Evolutionary conservation across 2,329 filamentous ascomycete species (phyloP), one percentile per base, ranked within the genome.

Genomic region (Plenodomus tracheiphilus): DNA sequence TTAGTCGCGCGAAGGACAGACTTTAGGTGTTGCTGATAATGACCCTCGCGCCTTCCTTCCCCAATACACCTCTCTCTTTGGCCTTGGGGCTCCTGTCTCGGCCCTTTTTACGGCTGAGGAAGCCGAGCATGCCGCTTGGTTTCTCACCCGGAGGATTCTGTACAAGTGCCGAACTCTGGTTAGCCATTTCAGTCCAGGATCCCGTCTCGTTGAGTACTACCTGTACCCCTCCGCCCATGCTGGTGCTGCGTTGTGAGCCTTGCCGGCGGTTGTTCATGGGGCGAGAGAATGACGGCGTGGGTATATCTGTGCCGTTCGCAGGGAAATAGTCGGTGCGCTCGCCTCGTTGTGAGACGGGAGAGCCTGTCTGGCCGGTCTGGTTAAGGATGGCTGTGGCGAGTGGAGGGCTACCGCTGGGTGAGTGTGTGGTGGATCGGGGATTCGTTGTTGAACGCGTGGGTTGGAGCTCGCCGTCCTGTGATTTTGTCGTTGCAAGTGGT

Each of bases 21-120:
- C 4, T 32, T 72, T 60, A 74, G 15, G 71, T 72, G 47, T 73
- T 74, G 58, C 72, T 74, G 61, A 79, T 76, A 43, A 79, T 73
- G 42, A 79, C 77, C 59, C 94, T 82, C 10, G 94, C 92, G 15
- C 94, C 94, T 71, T 97, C 92, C 69, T 97, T 97, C 48, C 94
- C 94, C 49, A 99, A 70, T 7, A 99, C 92, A 49, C 94, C 94
- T 46, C 91, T 84, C 75, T 97, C 92, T 71, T 91, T 93, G 20
- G 92, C 92, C 76, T 96, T 97, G 1, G 94, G 94, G 69, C 91
- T 97, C 72, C 91, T 86, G 46, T 91, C 91, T 55, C 92, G 81
- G 21, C 92, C 91, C 77, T 90, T 96, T 77, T 96, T 96, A 65
- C 92, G 82, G 57, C 84, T 89, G 52, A 97, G 79, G 71, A 99